Evolutionary conservation across 2,329 filamentous ascomycete genomes (phyloP).

Genomic region (Microdochium bolleyi): DNA sequence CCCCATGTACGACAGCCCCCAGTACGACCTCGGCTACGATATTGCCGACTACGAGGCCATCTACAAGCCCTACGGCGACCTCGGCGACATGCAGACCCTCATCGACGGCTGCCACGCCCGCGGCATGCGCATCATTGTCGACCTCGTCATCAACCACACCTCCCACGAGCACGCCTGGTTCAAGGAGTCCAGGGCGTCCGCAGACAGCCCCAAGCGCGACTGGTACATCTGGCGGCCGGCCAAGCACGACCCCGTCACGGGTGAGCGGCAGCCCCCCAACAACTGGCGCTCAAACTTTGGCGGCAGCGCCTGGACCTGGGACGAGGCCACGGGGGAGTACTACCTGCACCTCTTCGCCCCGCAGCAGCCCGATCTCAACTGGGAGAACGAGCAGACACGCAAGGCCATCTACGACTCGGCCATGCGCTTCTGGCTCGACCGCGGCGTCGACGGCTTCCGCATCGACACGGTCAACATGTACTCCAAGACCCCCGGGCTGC

Average conservation of each 20-base stretch:
- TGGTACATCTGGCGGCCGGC: constrained; percentile 49
- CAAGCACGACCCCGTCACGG: constrained; percentile 22
- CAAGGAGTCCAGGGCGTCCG: constrained; percentile 41
- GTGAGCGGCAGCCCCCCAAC: constrained; percentile 29
- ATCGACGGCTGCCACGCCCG: constrained; percentile 2
- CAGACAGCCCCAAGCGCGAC: constrained; percentile 38
- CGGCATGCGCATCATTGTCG: constrained; percentile 8
- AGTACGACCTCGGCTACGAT: constrained; percentile 59
- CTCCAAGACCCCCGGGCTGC: constrained; percentile 51
- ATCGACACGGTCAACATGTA: constrained; percentile 63
- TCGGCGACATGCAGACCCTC: constrained; percentile 4
- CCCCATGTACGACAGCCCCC: constrained; percentile 30
- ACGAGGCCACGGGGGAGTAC: constrained; percentile 39
- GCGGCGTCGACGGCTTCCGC: constrained; percentile 58
- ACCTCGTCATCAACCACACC: constrained; percentile 23
- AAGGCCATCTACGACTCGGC: constrained; percentile 57
- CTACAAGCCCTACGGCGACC: constrained; percentile 1
- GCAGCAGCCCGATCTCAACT: constrained; percentile 72
- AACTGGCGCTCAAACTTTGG: constrained; percentile 35
- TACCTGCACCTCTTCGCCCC: constrained; percentile 63
- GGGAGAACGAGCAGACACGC: constrained; percentile 60
- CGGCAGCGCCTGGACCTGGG: constrained; percentile 39
- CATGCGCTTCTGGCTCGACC: constrained; percentile 68
- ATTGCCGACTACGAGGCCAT: constrained; percentile 45
- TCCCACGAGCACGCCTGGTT: constrained; percentile 45